These are phyloP conservation scores for Eremochloa ophiuroides DNA, from an alignment of 176 grass and related monocot species.

Conservation along the genomic window DNA sequence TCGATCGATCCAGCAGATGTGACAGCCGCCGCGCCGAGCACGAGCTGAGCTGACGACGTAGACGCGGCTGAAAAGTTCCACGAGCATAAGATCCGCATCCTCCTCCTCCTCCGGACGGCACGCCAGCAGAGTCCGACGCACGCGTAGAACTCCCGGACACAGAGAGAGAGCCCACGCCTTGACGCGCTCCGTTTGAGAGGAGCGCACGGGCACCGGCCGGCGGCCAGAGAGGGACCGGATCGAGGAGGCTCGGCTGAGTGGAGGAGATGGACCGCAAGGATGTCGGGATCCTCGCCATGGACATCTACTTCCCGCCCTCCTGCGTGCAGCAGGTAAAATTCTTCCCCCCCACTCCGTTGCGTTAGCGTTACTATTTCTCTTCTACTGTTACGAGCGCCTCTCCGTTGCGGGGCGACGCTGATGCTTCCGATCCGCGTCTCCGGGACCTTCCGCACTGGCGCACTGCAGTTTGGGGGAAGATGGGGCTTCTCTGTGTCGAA, in stretches of 20 bases:
- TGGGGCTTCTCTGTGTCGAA: neutral
- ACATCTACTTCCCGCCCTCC: slow-evolving; percentile 83
- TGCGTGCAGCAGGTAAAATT: slow-evolving; percentile 68
- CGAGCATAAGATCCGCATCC: neutral
- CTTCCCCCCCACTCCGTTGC: no score
- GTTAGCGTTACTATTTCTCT: no score
- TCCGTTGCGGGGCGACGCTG: neutral
- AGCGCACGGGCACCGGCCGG: neutral
- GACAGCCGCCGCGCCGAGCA: neutral
- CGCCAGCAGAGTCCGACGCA: slow-evolving; percentile 2
- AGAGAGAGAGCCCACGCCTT: neutral
- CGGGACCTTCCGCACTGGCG: neutral
- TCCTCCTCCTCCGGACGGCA: neutral
- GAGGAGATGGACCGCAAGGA: slow-evolving; percentile 44
- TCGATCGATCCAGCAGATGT: neutral
- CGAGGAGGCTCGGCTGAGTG: neutral
- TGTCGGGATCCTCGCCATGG: slow-evolving; percentile 88
- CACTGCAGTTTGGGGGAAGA: neutral
- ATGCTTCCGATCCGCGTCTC: neutral
- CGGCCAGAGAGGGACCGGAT: neutral
- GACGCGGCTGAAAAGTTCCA: neutral
- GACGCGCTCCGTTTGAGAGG: neutral
- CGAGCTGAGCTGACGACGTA: neutral
- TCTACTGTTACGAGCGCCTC: neutral
- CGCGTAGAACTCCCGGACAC: neutral